Base-by-base conservation (phyloP, 129 eudicot species). In the Lactuca saligna region DNA sequence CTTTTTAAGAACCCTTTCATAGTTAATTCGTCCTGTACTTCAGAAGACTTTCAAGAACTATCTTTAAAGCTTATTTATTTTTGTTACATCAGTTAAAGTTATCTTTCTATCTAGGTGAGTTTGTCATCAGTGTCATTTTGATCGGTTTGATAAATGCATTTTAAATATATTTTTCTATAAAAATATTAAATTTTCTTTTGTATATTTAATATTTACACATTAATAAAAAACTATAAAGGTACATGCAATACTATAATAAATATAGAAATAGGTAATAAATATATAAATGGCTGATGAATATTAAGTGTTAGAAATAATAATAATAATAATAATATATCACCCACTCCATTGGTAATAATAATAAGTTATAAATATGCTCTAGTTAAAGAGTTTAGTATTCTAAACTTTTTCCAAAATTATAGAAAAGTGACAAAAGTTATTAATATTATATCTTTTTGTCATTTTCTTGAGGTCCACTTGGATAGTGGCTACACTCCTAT, bases 391-490 rank as follows among this genome's bases (percentile, higher is more conserved):
- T 63, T 39, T 54, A 3, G 31, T 38, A 42, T 44, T 57, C 2
- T n/a, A 58, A 31, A 15, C 13, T 3, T 31, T 31, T 17, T 49
- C 11, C 49, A 59, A 42, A 13, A 60, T 71, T 8, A 33, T 59
- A 7, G 11, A 17, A 58, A 32, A 57, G 46, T 58, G 48, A 16
- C 38, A 71, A 32, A 61, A 17, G 38, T 54, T 13, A 20, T 8
- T 31, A 32, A 32, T 5, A 41, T 39, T 25, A 25, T 25, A 25
- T 25, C 29, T 25, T 2, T 37, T 44, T 44, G 17, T 65, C 8
- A 71, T 35, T 25, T 25, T 62, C 7, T 70, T 56, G 63, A 59
- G 35, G 49, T 37, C 69, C 73, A 78, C 77, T 71, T 71, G 73
- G 63, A 46, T 20, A 49, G 55, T 77, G 71, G 62, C 31, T n/a